Evolutionary conservation across 2,329 filamentous ascomycete genomes (phyloP), one percentile per base, ranked within the genome.

Genomic region (Xylaria multiplex): DNA sequence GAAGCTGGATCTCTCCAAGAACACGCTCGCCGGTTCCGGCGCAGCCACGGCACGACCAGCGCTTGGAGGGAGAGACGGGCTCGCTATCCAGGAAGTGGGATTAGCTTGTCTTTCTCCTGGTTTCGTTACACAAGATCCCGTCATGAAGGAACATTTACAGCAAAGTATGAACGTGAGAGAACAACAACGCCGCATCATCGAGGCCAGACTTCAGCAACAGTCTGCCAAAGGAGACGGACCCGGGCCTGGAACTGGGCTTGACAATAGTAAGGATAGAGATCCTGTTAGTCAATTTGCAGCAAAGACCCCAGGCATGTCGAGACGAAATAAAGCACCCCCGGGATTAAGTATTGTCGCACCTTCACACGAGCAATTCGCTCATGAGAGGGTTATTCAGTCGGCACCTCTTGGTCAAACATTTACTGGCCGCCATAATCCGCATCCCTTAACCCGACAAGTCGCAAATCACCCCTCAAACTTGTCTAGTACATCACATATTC

Each of bases 341-440:
- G 94, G 94, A 50, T 84, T 99, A 55, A 96, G 93, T 64, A 99
- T 99, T 72, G 92, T 96, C n/a, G 92, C 96, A 30, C 96, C 96
- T 1, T 93, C 93, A 6, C 93, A 96, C 70, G 90, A 96, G 72
- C 91, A 94, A 68, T 98, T 98, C 76, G 93, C 94, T 73, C 90
- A 93, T 75, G 96, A 99, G 83, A 88, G 96, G 72, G 93, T 98
- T 42, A 96, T 99, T 67, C 96, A 99, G 80, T 99, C 96, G 3
- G 96, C 96, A 7, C 96, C 96, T 16, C 86, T 99, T 27, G 90
- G 96, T 73, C 95, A 97, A 77, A 96, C 93, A 43, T 99, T 99
- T 77, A 97, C 96, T 7, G 94, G 95, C 66, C 89, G 96, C 66
- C 90, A 96, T 76, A 89, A 93, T 73, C 87, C 90, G 5, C 90